Conservation (phyloP, 1,284 basidiomycete genomes). For the Chalciporus sp. region DNA sequence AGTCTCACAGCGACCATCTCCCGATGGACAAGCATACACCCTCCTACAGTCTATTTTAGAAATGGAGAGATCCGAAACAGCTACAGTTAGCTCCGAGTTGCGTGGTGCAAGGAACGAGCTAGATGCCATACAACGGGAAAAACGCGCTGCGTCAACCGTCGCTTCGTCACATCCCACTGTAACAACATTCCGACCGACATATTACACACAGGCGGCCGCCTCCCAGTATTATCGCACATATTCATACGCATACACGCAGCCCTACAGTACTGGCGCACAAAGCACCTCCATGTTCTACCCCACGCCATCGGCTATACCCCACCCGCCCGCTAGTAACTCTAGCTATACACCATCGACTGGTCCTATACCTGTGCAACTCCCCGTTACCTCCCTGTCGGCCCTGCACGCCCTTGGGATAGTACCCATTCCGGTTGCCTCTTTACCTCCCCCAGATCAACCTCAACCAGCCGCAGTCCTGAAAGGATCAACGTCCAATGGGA, state of each 20-base stretch:
- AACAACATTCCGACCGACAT: slow-evolving; percentile 38
- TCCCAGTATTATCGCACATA: slow-evolving; percentile 58
- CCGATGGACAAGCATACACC: slow-evolving; percentile 61
- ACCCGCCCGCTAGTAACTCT: slow-evolving; percentile 29
- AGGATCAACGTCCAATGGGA: slow-evolving; percentile 67
- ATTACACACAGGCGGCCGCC: slow-evolving; percentile 41
- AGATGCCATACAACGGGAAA: slow-evolving; percentile 68
- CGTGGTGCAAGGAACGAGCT: slow-evolving; percentile 62
- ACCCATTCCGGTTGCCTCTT: slow-evolving; percentile 62
- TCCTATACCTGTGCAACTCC: slow-evolving; percentile 74
- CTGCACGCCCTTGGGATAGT: slow-evolving; percentile 71
- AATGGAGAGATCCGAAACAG: slow-evolving; percentile 61
- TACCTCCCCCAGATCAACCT: slow-evolving; percentile 57
- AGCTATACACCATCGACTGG: slow-evolving; percentile 42
- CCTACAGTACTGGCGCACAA: slow-evolving; percentile 43
- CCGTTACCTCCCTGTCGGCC: slow-evolving; percentile 66
- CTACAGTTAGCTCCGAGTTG: slow-evolving; percentile 57
- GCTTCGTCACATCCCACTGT: slow-evolving; percentile 31
- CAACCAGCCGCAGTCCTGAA: slow-evolving; percentile 71
- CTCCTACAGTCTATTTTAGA: slow-evolving; percentile 66
- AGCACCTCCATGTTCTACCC: slow-evolving; percentile 30
- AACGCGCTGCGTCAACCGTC: slow-evolving; percentile 41
- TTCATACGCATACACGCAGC: slow-evolving; percentile 56
- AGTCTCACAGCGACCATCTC: slow-evolving; percentile 51
- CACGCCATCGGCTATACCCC: slow-evolving; percentile 33